phyloP scores from a whole-genome alignment of 2,329 filamentous ascomycete species.

The Talaromyces atroroseus region DNA sequence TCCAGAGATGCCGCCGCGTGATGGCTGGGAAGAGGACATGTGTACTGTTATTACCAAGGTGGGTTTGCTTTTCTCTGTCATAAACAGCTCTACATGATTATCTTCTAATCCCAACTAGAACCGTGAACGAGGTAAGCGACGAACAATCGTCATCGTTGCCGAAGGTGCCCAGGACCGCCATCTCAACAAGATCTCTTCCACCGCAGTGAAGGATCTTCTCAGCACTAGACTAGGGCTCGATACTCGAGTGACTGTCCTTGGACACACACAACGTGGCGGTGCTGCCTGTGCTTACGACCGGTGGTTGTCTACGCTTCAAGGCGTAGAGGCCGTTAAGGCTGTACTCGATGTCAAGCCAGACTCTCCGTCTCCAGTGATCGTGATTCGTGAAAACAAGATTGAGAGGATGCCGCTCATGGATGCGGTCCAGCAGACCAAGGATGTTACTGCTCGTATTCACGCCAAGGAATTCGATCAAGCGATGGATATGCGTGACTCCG shows the following conservation, averaged over 20 bases:
- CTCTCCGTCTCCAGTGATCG: slow-evolving; percentile 88
- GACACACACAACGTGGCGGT: slow-evolving; percentile 95
- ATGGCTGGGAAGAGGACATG: slow-evolving; percentile 89
- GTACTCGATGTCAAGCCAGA: slow-evolving; percentile 85
- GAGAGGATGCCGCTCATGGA: slow-evolving; percentile 82
- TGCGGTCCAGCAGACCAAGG: slow-evolving; percentile 79
- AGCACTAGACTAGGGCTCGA: slow-evolving; percentile 75
- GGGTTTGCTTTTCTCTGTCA: slow-evolving; percentile 20
- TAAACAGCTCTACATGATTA: neutral
- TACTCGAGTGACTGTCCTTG: slow-evolving; percentile 88
- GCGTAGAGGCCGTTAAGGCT: slow-evolving; percentile 87
- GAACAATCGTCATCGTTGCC: slow-evolving; percentile 96
- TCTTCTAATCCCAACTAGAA: slow-evolving; percentile 54
- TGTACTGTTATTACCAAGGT: slow-evolving; percentile 68
- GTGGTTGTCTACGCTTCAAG: slow-evolving; percentile 86
- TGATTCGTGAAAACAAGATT: slow-evolving; percentile 97
- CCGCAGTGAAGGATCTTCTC: slow-evolving; percentile 82
- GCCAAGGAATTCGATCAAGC: slow-evolving; percentile 80
- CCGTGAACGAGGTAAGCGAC: slow-evolving; percentile 79
- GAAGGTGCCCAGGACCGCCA: slow-evolving; percentile 86
- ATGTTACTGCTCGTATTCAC: slow-evolving; percentile 75
- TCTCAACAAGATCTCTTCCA: slow-evolving; percentile 75
- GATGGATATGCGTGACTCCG: slow-evolving; percentile 82
- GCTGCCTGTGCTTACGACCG: slow-evolving; percentile 90
- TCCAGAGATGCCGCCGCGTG: slow-evolving; percentile 81